Percentiles rank a stretch among this genome's conserved stretches.
These are phyloP conservation scores for Cucurbita argyrosperma DNA, from an alignment of 306 rosid genomes.

Conservation along the genomic window DNA sequence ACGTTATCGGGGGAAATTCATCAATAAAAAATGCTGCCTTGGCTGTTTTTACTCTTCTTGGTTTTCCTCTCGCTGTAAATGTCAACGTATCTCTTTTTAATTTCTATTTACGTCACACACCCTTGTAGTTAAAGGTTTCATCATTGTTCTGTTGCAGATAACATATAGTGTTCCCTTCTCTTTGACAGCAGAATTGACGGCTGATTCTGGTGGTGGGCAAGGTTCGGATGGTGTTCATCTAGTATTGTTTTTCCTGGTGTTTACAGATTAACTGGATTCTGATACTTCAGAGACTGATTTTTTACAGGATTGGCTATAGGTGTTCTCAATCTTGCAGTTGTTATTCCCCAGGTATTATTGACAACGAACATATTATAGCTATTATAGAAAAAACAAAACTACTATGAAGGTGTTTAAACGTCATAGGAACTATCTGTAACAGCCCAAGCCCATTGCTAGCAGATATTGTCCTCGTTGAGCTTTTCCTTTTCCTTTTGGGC, in stretches of 20 bases:
- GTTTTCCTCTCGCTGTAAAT: slow-evolving; percentile 96
- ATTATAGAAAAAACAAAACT: neutral
- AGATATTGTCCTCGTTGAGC: too few relatives aligned
- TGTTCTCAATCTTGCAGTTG: slow-evolving; percentile 93
- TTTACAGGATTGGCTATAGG: slow-evolving; percentile 86
- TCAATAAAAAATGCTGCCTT: slow-evolving; percentile 64
- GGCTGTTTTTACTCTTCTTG: slow-evolving; percentile 80
- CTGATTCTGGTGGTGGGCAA: slow-evolving; percentile 95
- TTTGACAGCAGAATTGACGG: slow-evolving; percentile 80
- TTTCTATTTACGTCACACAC: neutral
- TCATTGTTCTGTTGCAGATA: slow-evolving; percentile 47
- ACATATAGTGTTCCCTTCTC: slow-evolving; percentile 95
- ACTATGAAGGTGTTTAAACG: neutral
- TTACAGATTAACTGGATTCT: slow-evolving; percentile 5
- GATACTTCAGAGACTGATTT: slow-evolving; percentile 15
- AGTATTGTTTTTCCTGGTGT: slow-evolving; percentile 5
- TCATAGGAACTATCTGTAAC: neutral
- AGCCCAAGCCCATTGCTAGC: too few relatives aligned
- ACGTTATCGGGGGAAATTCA: slow-evolving; percentile 58
- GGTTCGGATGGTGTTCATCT: slow-evolving; percentile 30
- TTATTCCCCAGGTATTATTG: slow-evolving; percentile 78
- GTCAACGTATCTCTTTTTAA: neutral
- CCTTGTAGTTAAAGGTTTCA: neutral
- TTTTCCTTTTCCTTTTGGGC: too few relatives aligned
- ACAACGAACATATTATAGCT: neutral